phyloP scores from a whole-genome alignment of 1,139 yeast genomes.

The Blastobotrys persicus region DNA sequence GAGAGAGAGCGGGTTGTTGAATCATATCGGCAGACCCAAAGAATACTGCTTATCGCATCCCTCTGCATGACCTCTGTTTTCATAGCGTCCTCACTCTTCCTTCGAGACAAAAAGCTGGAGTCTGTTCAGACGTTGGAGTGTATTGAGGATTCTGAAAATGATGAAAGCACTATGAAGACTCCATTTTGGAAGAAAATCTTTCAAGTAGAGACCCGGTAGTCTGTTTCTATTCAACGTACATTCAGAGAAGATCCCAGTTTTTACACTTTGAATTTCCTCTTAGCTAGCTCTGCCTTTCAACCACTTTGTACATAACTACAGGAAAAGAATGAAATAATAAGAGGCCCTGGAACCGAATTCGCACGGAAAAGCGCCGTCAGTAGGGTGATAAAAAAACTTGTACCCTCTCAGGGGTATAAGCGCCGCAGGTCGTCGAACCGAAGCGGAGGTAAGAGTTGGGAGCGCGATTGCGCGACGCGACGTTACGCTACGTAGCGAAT shows the following conservation, averaged over 20 bases:
- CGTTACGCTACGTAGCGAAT: no score
- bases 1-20: constrained; percentile 8
- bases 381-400: no score
- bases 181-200: neutral
- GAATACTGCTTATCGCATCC: constrained; percentile 6
- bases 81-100: neutral
- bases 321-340: no score
- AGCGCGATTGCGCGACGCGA: neutral
- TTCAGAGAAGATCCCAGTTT: no score
- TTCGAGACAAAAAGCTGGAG: constrained; percentile 4
- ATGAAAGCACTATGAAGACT: neutral
- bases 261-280: no score
- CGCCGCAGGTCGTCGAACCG: no score
- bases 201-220: neutral
- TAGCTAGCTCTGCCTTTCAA: no score
- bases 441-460: neutral
- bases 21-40: constrained; percentile 6
- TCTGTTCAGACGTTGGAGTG: constrained; percentile 9
- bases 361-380: no score
- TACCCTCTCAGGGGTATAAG: no score
- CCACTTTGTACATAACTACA: no score
- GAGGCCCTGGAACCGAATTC: no score
- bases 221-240: neutral
- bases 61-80: constrained; percentile 8
- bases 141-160: neutral